Base-by-base conservation (phyloP, 495 filamentous ascomycete genomes). In the Bryoglossum gracile region DNA sequence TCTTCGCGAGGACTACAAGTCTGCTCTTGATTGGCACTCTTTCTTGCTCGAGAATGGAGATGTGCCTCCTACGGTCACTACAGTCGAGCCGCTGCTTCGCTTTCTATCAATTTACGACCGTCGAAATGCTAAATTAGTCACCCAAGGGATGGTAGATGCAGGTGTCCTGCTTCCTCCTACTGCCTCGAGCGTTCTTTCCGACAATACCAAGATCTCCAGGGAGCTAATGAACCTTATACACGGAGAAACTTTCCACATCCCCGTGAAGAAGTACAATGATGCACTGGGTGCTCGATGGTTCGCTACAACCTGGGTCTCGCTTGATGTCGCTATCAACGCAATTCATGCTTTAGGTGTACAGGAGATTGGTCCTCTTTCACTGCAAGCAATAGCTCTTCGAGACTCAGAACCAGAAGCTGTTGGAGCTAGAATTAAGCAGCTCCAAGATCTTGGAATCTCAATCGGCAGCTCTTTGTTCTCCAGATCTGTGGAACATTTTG, bases 311-410 rank as follows among this genome's bases (percentile, higher is more conserved):
- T 75, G 81, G 48, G 70, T 88, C 23, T 73, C 75, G 3, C 64
- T 90, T 14, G 76, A 87, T 34, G 71, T 75, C 39, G 74, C 85
- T 16, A 75, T 89, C 21, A 72, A 71, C 32, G 71, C 78, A 0
- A 64, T 92, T 19, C 71, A 69, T 32, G 77, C 82, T 56, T 73
- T 91, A 43, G 79, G 80, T 2, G 68, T 87, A 10, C 65, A 77
- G 28, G 64, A 68, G 16, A 82, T 92, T 50, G 87, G 87, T 8
- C 83, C 87, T 1, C 66, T 83, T 9, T 81, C 86, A 3, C 48
- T 92, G 38, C 80, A 85, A 39, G 80, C 87, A 26, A 74, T 94
- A 62, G 83, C 80, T 9, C 51, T 77, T 3, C 69, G 85, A 55
- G 74, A 83, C 17, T 62, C 68, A 16, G 73, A 72, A 1, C 55